Evolutionary conservation across 768 basidiomycete genomes (phyloP), one percentile per base, ranked within the genome.

Genomic region (Boletus fagicola): DNA sequence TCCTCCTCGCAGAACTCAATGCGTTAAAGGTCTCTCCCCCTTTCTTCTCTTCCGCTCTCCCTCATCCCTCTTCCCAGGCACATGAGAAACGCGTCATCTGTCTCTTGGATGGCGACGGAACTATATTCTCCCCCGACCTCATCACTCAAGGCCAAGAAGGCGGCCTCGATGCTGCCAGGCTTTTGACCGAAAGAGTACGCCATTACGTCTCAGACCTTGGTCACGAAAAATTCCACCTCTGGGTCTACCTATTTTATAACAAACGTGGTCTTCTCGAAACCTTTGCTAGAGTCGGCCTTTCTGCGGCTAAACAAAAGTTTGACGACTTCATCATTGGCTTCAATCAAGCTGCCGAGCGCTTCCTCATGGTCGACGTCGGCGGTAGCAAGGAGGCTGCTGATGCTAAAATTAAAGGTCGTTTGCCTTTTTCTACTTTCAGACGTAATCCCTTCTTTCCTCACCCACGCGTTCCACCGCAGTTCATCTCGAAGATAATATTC

Each of bases 361-460:
- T 88, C 67, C 70, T 81, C 51, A 83, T 90, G 73, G 77, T 87
- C 33, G 88, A 90, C 69, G 86, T 86, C 50, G 88, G 88, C 48
- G 75, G 74, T 58, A 83, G 78, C 49, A 90, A 90, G 72, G 88
- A 90, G 76, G 85, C 83, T 4, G 87, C 86, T 30, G 87, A 90
- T 69, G 79, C 83, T 44, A 90, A 90, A 72, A 81, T 90, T 67
- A 87, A 86, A 78, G 85, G 88, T 87, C 61, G 11, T 38, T 51
- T 51, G n/a, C 36, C 28, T 49, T 43, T 39, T 45, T n/a, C 51
- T 15, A 0, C 30, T 51, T 28, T 15, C 38, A 28, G 20, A 9
- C 22, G 1, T 51, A 31, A 7, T 35, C 24, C 42, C 10, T 47
- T 40, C 10, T 47, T 40, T 47, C 43, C 64, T 68, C 53, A 65